phyloP scores from a whole-genome alignment of 2,329 filamentous ascomycete species.

The Aspergillus sp. region DNA sequence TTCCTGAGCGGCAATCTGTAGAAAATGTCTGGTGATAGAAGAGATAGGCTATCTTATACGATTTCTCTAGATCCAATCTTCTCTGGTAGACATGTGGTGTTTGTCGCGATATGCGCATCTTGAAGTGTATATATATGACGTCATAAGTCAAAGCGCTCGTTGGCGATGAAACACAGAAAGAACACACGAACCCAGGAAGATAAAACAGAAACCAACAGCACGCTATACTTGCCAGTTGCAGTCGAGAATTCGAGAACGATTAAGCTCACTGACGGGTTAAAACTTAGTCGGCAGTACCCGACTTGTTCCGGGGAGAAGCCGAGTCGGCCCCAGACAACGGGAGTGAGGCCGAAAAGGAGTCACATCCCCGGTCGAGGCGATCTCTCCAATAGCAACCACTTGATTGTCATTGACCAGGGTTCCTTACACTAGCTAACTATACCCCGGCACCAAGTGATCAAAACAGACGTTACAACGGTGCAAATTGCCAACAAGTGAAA shows the following conservation, averaged over 20 bases:
- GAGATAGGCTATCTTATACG: background rate
- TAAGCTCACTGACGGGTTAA: slow-evolving; percentile 11
- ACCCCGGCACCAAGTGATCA: background rate
- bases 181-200: background rate
- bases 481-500: background rate
- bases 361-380: background rate
- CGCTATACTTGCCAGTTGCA: background rate
- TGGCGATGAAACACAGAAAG: background rate
- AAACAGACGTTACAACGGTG: background rate
- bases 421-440: background rate
- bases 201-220: background rate
- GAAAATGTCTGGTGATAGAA: background rate
- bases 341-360: slow-evolving; percentile 20
- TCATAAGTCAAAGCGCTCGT: background rate
- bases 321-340: slow-evolving; percentile 26
- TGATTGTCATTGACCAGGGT: background rate
- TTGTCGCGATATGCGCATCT: too few species aligned
- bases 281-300: slow-evolving; percentile 24
- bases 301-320: slow-evolving; percentile 31
- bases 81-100: too few species aligned
- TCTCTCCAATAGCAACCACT: slow-evolving; percentile 17
- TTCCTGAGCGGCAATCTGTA: slow-evolving; percentile 9
- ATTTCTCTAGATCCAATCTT: background rate
- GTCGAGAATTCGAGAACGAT: background rate
- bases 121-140: background rate